Conservation (phyloP, 225 moss, liverwort and hornwort genomes). For the Physcomitrellopsis africana region DNA sequence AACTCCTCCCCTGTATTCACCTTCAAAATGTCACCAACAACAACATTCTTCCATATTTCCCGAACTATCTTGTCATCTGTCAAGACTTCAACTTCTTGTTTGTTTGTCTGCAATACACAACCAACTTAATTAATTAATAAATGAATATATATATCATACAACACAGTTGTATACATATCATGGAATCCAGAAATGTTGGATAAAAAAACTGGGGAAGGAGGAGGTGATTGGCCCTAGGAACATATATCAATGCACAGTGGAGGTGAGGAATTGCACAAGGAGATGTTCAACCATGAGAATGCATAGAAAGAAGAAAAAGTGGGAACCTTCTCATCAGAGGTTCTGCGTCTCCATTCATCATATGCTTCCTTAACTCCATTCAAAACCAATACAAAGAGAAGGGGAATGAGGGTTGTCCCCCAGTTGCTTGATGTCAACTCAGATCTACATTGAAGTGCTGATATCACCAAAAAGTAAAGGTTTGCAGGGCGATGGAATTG, state of each 20-base stretch:
- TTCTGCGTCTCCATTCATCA: slow-evolving; percentile 75
- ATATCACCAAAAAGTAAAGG: slow-evolving; percentile 83
- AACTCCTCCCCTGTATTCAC: slow-evolving; percentile 76
- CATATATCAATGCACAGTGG: no score
- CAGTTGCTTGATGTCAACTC: slow-evolving; percentile 68
- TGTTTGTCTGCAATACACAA: slow-evolving; percentile 58
- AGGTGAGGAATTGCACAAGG: no score
- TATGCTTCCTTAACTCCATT: slow-evolving; percentile 83
- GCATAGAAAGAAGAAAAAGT: neutral
- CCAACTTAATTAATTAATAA: no score
- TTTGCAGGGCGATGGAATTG: slow-evolving; percentile 76
- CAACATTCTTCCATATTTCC: slow-evolving; percentile 69
- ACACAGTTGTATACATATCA: no score
- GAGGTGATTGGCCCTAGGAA: no score
- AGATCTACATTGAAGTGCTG: slow-evolving; percentile 63
- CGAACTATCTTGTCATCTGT: slow-evolving; percentile 61
- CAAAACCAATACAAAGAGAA: slow-evolving; percentile 73
- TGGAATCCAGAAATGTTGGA: no score
- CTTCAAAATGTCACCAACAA: slow-evolving; percentile 88
- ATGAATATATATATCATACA: no score
- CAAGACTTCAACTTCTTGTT: slow-evolving; percentile 73
- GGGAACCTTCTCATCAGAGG: slow-evolving; percentile 66
- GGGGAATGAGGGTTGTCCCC: slow-evolving; percentile 71
- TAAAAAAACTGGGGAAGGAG: no score
- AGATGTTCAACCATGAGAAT: no score